Evolutionary conservation across 1,139 yeast genomes (phyloP), one percentile per base, ranked within the genome.

Genomic region (Arxiozyma telluris): DNA sequence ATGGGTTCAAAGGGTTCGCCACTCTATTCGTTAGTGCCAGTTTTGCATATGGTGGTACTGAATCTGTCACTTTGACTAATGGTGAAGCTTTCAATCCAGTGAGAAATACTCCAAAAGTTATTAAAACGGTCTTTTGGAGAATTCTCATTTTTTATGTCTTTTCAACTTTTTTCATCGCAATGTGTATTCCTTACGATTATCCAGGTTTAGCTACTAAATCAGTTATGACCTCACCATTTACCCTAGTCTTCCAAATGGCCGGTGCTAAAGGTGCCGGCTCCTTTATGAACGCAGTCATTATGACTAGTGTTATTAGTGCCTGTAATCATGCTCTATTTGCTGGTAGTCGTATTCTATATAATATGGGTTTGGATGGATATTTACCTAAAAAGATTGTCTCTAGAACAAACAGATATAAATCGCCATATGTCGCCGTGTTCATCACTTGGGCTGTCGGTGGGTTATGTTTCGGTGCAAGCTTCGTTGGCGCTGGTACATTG

Each of bases 1-100:
- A 73, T 70, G 68, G 72, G 54, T 55, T 68, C 60, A 52, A 79
- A 76, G 58, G 66, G 53, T 61, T 76, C 74, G 57, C 81, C 70
- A 54, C 67, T 51, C 46, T 74, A 57, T 65, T 78, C 64, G 76
- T 82, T 44, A 78, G 85, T 22, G 85, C 89, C 1, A 75, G 84
- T 30, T 83, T 81, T 67, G 84, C 87, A 7, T 82, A 77, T 62
- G 87, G 87, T 59, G 88, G 89, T 49, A 77, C 83, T 3, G 89
- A 83, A 65, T 73, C 81, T 9, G 77, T 83, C 52, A 79, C 84
- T 21, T 73, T 83, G 58, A 81, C 88, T 4, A 84, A 85, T 9
- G 89, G 85, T 38, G 87, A 83, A 67, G 78, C 83, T 42, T 73
- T 74, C 57, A 80, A 81, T 62, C 89, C 89, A 1, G 67, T 74